Evolutionary conservation across 306 rosid species (phyloP).

Genomic region (Aeschynomene evenia): DNA sequence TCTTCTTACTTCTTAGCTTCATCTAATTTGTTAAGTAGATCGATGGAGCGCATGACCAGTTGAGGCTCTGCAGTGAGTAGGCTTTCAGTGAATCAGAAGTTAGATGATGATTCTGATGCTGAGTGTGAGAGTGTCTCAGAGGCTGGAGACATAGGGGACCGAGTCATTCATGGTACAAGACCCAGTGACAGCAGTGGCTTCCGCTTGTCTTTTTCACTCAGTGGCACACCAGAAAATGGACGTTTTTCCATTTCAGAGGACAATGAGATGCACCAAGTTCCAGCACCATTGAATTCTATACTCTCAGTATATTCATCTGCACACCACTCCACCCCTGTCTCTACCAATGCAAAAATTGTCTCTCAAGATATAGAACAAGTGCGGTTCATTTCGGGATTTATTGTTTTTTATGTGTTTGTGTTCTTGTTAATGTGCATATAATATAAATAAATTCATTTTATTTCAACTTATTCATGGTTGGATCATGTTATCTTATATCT

Average conservation of each 20-base stretch:
- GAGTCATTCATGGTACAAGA: constrained; percentile 48
- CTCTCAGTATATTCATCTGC: constrained; percentile 26
- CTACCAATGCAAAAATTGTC: constrained; percentile 25
- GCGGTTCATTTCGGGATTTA: constrained; percentile 8
- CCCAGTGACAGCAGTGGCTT: neutral
- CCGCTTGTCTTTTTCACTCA: neutral
- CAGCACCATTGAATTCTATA: neutral
- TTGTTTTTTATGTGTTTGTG: neutral
- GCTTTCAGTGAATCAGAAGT: constrained; percentile 34
- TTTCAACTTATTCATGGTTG: neutral
- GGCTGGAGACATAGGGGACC: constrained; percentile 69
- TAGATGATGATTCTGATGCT: constrained; percentile 25
- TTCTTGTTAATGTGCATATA: neutral
- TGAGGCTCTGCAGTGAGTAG: constrained; percentile 41
- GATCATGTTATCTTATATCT: constrained; percentile 10
- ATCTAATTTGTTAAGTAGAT: too few relatives aligned
- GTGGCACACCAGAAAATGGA: constrained; percentile 36
- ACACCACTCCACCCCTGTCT: constrained; percentile 27
- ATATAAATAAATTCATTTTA: neutral
- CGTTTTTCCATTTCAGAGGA: constrained; percentile 33
- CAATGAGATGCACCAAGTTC: constrained; percentile 6
- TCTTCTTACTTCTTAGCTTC: too few relatives aligned
- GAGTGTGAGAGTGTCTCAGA: constrained; percentile 44
- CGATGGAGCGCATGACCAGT: constrained; percentile 41
- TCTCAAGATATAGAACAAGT: constrained; percentile 40